phyloP scores from a whole-genome alignment of 441 rosid species.

The Erodium trifolium region DNA sequence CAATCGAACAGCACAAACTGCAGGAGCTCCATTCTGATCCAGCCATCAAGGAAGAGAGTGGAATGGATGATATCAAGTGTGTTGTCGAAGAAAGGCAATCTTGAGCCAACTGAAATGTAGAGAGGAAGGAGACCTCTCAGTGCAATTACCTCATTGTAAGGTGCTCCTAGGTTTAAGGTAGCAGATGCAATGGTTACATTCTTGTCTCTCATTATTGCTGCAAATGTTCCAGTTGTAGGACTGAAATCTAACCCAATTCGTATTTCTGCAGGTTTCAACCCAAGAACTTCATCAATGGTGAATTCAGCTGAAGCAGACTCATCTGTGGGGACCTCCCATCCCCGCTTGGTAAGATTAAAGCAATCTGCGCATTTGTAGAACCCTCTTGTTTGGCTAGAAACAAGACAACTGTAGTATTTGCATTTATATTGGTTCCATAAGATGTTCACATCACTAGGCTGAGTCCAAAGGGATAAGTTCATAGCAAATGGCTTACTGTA shows the following conservation, averaged over 20 bases:
- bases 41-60: constrained; percentile 42
- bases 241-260: constrained; percentile 47
- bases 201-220: constrained; percentile 48
- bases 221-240: constrained; percentile 44
- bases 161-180: constrained; percentile 44
- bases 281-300: constrained; percentile 42
- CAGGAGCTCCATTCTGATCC: constrained; percentile 35
- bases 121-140: constrained; percentile 44
- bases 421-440: constrained; percentile 47
- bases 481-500: constrained; percentile 27
- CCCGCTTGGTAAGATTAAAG: constrained; percentile 36
- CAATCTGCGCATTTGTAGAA: constrained; percentile 49
- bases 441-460: constrained; percentile 32
- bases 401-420: constrained; percentile 41
- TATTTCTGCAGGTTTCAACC: constrained; percentile 38
- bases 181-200: constrained; percentile 42
- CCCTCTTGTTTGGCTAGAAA: constrained; percentile 36
- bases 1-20: constrained; percentile 41
- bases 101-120: constrained; percentile 39
- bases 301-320: constrained; percentile 38
- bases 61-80: constrained; percentile 48
- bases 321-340: constrained; percentile 28
- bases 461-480: constrained; percentile 38
- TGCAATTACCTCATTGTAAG: constrained; percentile 47
- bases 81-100: constrained; percentile 49